Conservation (phyloP, 1,139 yeast species). For the Eremothecium gossypii region DNA sequence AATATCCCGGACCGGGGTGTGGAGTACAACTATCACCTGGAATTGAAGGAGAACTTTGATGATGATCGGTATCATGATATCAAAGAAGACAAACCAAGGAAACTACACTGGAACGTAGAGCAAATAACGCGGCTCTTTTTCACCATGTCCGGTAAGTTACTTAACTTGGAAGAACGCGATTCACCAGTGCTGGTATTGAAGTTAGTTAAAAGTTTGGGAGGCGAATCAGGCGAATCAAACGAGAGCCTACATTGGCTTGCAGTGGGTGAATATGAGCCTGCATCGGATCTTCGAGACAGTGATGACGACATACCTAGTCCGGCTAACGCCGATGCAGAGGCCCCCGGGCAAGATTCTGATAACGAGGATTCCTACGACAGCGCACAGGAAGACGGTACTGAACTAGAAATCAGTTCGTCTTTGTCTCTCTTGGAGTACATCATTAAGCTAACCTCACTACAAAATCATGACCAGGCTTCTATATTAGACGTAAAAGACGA, state of each 20-base stretch:
- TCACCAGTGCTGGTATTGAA: constrained; percentile 65
- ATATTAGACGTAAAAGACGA: constrained; percentile 57
- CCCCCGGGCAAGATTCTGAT: constrained; percentile 14
- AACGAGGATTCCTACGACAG: constrained; percentile 9
- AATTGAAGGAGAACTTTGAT: constrained; percentile 50
- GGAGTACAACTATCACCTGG: constrained; percentile 39
- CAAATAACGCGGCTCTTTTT: constrained; percentile 51
- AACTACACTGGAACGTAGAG: constrained; percentile 34
- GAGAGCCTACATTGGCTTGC: constrained; percentile 29
- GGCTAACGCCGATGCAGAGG: constrained; percentile 20
- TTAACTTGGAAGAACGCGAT: constrained; percentile 54
- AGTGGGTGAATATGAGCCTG: constrained; percentile 24
- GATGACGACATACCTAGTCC: constrained; percentile 12
- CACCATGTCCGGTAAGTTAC: constrained; percentile 61
- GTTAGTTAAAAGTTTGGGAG: constrained; percentile 29
- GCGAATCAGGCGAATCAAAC: constrained; percentile 11
- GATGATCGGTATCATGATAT: constrained; percentile 66
- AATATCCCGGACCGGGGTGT: constrained; percentile 2
- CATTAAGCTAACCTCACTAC: constrained; percentile 52
- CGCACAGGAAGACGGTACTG: constrained; percentile 3
- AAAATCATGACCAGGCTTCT: constrained; percentile 49
- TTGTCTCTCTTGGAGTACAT: constrained; percentile 60
- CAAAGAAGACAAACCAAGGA: constrained; percentile 33
- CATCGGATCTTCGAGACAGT: constrained; percentile 10
- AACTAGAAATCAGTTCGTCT: constrained; percentile 22